Evolutionary conservation across 495 filamentous ascomycete genomes (phyloP).

Genomic region (Penicillium longicatenatum): DNA sequence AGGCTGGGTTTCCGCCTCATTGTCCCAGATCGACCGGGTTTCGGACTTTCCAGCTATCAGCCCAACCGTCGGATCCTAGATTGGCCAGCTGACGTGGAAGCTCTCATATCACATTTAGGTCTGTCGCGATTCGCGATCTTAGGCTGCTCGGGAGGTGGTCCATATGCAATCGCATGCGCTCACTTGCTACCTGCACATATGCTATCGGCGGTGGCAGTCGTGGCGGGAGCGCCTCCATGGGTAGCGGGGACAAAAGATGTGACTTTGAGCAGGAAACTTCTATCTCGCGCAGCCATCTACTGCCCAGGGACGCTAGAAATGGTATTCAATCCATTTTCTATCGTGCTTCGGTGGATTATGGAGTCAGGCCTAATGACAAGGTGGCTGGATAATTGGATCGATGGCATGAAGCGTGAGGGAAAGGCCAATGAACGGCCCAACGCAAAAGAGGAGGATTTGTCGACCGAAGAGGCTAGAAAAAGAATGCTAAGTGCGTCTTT

Average conservation of each 20-base stretch:
- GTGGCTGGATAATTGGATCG: conserved; percentile 4
- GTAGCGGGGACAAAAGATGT: conserved; percentile 22
- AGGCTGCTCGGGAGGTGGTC: too few species aligned
- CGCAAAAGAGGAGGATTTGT: background rate
- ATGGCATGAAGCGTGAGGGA: background rate
- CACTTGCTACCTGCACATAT: conserved; percentile 28
- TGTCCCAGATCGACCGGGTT: too few species aligned
- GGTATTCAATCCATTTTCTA: background rate
- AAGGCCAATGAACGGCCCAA: background rate
- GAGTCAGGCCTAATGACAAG: background rate
- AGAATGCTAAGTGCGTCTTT: conserved; percentile 10
- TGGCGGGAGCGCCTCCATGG: conserved; percentile 37
- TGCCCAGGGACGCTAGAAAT: background rate
- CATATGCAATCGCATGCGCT: too few species aligned
- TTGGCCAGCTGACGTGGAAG: too few species aligned
- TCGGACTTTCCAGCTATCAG: too few species aligned
- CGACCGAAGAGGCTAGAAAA: background rate
- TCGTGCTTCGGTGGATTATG: background rate
- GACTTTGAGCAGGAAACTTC: background rate
- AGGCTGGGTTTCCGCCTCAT: conserved; percentile 35
- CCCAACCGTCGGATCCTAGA: too few species aligned
- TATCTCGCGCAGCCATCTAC: background rate
- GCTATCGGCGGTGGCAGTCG: conserved; percentile 35
- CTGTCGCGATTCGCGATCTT: too few species aligned
- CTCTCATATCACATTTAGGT: too few species aligned